These are phyloP conservation scores for Kwoniella dejecticola DNA, from an alignment of 768 basidiomycete species.

Conservation along the genomic window DNA sequence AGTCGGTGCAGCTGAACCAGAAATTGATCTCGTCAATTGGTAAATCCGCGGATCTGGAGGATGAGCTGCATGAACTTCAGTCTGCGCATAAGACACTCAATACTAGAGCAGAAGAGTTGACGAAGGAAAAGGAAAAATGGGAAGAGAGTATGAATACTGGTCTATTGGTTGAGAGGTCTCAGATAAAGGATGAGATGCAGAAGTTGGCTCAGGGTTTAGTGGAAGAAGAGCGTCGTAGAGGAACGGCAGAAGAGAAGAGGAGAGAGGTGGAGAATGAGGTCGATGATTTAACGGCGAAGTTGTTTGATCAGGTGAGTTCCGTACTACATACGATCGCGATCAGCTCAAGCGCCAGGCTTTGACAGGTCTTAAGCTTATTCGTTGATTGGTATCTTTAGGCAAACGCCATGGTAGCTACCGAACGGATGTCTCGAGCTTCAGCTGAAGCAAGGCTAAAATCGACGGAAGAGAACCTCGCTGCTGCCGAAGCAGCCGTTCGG, in stretches of 20 bases:
- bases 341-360: too few relatives aligned
- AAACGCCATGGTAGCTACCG: constrained; percentile 97
- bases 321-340: too few relatives aligned
- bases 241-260: constrained; percentile 82
- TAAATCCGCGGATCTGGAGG: constrained; percentile 88
- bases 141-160: constrained; percentile 88
- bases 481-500: constrained; percentile 83
- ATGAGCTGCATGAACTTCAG: constrained; percentile 68
- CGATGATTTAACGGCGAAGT: constrained; percentile 84
- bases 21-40: constrained; percentile 93
- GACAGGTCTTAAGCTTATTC: background rate
- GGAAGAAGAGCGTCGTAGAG: constrained; percentile 86
- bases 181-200: constrained; percentile 88
- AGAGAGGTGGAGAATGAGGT: constrained; percentile 87
- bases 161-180: constrained; percentile 82
- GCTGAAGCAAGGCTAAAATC: constrained; percentile 74
- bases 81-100: constrained; percentile 58
- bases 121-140: constrained; percentile 82
- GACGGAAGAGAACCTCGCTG: constrained; percentile 73
- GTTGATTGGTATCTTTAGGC: constrained; percentile 61
- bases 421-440: constrained; percentile 68
- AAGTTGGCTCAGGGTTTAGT: constrained; percentile 93
- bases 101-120: constrained; percentile 71
- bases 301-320: constrained; percentile 65
- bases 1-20: constrained; percentile 84